A percentile compares a stretch with the other conserved stretches of the same genome.
These are phyloP conservation scores for Myxozyma lipomycoides DNA, from an alignment of 805 yeast genomes.

Conservation along the genomic window DNA sequence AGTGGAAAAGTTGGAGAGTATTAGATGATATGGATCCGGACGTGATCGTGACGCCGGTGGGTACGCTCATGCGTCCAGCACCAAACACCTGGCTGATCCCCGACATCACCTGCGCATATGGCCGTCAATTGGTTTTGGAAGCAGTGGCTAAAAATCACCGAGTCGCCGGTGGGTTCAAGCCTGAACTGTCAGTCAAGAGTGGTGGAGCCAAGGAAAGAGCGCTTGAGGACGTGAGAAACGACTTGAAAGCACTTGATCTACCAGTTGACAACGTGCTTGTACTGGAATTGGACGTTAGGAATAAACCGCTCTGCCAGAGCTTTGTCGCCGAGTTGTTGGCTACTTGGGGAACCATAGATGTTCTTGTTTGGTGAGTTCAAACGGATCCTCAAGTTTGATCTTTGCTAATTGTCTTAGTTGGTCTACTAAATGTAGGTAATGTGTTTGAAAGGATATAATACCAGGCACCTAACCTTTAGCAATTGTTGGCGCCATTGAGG, in stretches of 20 bases:
- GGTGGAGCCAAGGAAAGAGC: background rate
- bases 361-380: conserved; percentile 17
- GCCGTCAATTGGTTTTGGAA: conserved; percentile 22
- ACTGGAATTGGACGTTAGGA: conserved; percentile 25
- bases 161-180: conserved; percentile 25
- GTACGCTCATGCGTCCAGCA: background rate
- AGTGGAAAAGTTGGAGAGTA: too few species aligned
- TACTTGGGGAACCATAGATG: conserved; percentile 26
- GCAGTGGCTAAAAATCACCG: conserved; percentile 19
- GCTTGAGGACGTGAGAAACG: background rate
- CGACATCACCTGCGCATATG: conserved; percentile 23
- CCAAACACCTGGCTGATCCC: conserved; percentile 29
- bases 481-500: conserved; percentile 29
- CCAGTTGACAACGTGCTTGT: conserved; percentile 14
- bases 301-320: conserved; percentile 30
- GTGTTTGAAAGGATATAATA: background rate
- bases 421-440: conserved; percentile 7
- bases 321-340: conserved; percentile 17
- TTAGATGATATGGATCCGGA: background rate
- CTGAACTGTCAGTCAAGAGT: conserved; percentile 3
- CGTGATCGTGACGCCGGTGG: background rate
- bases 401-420: conserved; percentile 5
- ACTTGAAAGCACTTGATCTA: conserved; percentile 3
- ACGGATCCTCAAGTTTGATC: background rate
- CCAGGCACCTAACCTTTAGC: conserved; percentile 4